Percentiles rank a stretch among this genome's conserved stretches.
These are phyloP conservation scores for Cryphonectria radicalis DNA, from an alignment of 2,329 filamentous ascomycete genomes.

Conservation along the genomic window DNA sequence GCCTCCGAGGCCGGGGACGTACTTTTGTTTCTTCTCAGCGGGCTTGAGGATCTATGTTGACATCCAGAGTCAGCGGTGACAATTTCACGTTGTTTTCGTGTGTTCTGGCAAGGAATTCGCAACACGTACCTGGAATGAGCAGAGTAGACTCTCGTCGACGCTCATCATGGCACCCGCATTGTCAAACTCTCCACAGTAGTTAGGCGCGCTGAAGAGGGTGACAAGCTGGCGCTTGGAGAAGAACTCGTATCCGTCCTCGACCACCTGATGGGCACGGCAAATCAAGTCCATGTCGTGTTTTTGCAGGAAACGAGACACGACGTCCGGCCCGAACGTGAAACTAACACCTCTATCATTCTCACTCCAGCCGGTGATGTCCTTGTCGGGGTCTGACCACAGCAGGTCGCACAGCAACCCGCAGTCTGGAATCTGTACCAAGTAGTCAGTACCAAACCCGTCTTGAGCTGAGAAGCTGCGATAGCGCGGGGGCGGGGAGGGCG, in stretches of 20 bases:
- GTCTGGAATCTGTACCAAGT: conserved; percentile 82
- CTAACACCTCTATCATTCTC: conserved; percentile 99
- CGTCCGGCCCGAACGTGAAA: conserved; percentile 97
- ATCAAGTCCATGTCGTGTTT: conserved; percentile 99
- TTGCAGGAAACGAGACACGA: conserved; percentile 95
- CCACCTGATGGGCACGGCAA: conserved; percentile 97
- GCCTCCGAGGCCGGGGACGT: conserved; percentile 78
- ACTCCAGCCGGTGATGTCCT: conserved; percentile 98
- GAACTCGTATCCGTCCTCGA: conserved; percentile 99
- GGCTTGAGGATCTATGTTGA: conserved; percentile 87
- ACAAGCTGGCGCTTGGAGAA: conserved; percentile 98
- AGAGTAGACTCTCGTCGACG: conserved; percentile 96
- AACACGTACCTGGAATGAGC: conserved; percentile 87
- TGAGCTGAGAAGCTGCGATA: not conserved
- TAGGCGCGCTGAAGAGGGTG: conserved; percentile 95
- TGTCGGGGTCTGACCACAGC: conserved; percentile 98
- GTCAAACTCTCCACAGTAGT: conserved; percentile 99
- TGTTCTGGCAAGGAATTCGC: conserved; percentile 1
- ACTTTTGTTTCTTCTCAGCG: conserved; percentile 99
- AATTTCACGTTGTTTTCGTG: too few species aligned
- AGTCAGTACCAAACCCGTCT: conserved; percentile 18
- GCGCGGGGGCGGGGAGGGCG: too few species aligned
- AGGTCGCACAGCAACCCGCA: conserved; percentile 97
- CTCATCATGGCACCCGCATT: conserved; percentile 99
- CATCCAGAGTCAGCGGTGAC: conserved; percentile 6